phyloP scores from a whole-genome alignment of 148 eudicot genomes.

The Linanthus parryae region DNA sequence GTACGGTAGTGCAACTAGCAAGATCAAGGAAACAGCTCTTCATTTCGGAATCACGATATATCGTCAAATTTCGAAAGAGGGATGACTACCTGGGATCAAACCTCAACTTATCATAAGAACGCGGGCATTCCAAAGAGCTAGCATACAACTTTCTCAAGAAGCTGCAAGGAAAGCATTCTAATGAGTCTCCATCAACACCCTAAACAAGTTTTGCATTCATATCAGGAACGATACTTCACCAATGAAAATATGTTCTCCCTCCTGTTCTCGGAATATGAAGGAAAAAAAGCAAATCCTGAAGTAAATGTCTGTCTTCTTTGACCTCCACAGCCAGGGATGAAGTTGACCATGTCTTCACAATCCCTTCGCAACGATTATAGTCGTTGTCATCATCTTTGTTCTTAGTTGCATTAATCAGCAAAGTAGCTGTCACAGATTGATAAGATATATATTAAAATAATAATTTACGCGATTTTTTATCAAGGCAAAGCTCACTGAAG shows the following conservation, averaged over 20 bases:
- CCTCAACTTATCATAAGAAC: slow-evolving; percentile 84
- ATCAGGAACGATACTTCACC: slow-evolving; percentile 37
- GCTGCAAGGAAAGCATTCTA: slow-evolving; percentile 31
- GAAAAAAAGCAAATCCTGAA: slow-evolving; percentile 75
- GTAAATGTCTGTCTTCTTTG: slow-evolving; percentile 55
- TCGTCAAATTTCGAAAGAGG: not conserved
- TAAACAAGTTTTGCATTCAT: not conserved
- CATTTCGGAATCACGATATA: not conserved
- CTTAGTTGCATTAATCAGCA: slow-evolving; percentile 18
- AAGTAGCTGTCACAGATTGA: too few species aligned
- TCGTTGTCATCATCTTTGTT: slow-evolving; percentile 35
- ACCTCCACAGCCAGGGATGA: slow-evolving; percentile 43
- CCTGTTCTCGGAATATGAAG: slow-evolving; percentile 94
- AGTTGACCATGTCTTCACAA: slow-evolving; percentile 70
- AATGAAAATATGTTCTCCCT: slow-evolving; percentile 80
- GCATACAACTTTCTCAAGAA: slow-evolving; percentile 81
- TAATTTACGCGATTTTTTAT: too few species aligned
- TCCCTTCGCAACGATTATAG: slow-evolving; percentile 47
- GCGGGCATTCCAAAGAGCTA: slow-evolving; percentile 70
- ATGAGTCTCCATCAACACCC: not conserved
- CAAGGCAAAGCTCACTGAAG: too few species aligned
- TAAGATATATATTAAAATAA: too few species aligned
- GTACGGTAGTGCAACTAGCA: not conserved
- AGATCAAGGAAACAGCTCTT: too few species aligned
- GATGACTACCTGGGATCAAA: slow-evolving; percentile 70